Base-by-base conservation (phyloP, 1,139 yeast genomes). In the Spencermartinsiella ligniputridi region DNA sequence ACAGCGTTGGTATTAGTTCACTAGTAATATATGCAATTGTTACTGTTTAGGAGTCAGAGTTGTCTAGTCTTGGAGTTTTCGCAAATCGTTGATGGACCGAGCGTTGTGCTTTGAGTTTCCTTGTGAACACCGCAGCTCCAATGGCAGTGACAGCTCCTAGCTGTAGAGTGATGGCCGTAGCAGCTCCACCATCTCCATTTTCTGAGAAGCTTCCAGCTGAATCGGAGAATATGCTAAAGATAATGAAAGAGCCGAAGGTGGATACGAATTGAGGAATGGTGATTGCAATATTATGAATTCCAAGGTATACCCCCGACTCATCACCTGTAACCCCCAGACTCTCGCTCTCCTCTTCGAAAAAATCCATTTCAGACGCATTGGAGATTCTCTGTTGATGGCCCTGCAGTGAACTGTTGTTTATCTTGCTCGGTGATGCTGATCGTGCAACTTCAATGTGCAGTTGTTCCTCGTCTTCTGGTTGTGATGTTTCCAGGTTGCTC, bases 251-350 rank as follows among this genome's bases (percentile, higher is more conserved):
- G n/a, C 64, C 60, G 41, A 68, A 58, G 0, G 72, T 67, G 5
- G 70, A 66, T 2, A 68, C 51, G 29, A 68, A 58, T 50, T 68
- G 72, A 3, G 72, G 72, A 6, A 67, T 48, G 2, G 71, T 66
- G 37, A 68, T 56, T 3, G 71, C 67, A 9, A 66, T 66, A 44
- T 68, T 69, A 56, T 66, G 72, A 21, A 68, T 57, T 4, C 72
- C 72, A 12, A 68, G 56, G 42, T 63, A 64, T 3, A 64, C 60
- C 1, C 72, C 72, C 1, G 69, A 57, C 18, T 59, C 37, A 22
- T 49, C 52, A 11, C 56, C 58, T 4, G 54, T 53, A 20, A 46
- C 45, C 11, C 47, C 42, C 6, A 44, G 49, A 6, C 33, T 36
- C 15, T 42, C 41, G 21, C 39, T 36, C 19, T 44, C 54, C 20